Evolutionary conservation across 805 yeast species (phyloP).

Genomic region (Allodekkera sacchari): DNA sequence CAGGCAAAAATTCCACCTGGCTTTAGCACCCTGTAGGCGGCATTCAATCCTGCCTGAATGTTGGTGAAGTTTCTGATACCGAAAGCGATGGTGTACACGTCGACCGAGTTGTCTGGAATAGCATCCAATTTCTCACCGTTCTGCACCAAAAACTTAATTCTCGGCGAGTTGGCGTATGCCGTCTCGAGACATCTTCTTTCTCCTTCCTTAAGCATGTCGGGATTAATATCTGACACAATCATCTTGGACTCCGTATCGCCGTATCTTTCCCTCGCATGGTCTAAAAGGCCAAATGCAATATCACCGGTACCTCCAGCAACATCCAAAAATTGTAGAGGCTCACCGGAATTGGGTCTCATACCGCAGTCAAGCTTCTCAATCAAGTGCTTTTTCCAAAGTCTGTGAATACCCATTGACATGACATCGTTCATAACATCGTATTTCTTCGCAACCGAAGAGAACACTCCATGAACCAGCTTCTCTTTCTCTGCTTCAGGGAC

Average conservation of each 20-base stretch:
- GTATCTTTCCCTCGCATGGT: conserved; percentile 75
- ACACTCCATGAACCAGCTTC: conserved; percentile 74
- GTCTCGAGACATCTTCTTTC: conserved; percentile 56
- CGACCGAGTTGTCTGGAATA: conserved; percentile 82
- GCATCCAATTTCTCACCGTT: conserved; percentile 86
- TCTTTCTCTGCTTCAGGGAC: conserved; percentile 78
- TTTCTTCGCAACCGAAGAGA: conserved; percentile 88
- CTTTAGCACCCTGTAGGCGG: conserved; percentile 92
- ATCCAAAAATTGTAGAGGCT: conserved; percentile 82
- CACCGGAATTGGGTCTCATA: conserved; percentile 66
- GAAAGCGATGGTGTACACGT: conserved; percentile 92
- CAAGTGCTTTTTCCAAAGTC: conserved; percentile 91
- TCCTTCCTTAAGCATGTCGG: conserved; percentile 94
- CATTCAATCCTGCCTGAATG: conserved; percentile 84
- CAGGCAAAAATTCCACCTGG: conserved; percentile 99
- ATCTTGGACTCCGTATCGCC: conserved; percentile 71
- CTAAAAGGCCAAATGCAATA: conserved; percentile 90
- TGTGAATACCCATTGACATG: conserved; percentile 92
- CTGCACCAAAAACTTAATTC: conserved; percentile 79
- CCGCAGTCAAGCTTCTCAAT: conserved; percentile 89
- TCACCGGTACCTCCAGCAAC: conserved; percentile 99
- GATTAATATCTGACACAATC: conserved; percentile 91
- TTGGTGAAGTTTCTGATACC: conserved; percentile 96
- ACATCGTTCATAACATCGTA: conserved; percentile 98
- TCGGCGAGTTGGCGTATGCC: conserved; percentile 55